Percentiles rank a stretch among this genome's conserved stretches.
Evolutionary conservation across 129 eudicot species (phyloP).

Genomic region (Arctium lappa): DNA sequence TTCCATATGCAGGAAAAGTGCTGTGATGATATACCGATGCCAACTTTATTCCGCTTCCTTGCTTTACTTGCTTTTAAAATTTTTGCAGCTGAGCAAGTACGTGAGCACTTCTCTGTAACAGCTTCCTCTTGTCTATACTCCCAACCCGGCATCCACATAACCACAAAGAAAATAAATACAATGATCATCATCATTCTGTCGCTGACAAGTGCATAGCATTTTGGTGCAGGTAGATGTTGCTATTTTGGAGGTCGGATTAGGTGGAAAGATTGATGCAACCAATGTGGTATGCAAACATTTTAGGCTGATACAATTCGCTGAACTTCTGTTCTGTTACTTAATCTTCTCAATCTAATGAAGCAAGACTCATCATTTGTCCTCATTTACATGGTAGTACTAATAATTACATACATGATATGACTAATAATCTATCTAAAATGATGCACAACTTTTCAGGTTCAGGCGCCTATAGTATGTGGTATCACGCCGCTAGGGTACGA

Average conservation of each 20-base stretch:
- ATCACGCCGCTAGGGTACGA: conserved; percentile 96
- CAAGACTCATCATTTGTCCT: background rate
- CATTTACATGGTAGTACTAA: background rate
- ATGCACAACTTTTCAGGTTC: conserved; percentile 54
- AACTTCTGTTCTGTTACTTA: too few species aligned
- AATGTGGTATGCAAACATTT: conserved; percentile 65
- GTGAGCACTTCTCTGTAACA: conserved; percentile 1
- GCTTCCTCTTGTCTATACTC: background rate
- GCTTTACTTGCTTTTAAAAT: conserved; percentile 93
- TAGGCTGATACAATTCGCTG: background rate
- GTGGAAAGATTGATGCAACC: conserved; percentile 91
- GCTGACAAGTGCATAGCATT: background rate
- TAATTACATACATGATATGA: background rate
- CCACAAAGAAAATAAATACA: background rate
- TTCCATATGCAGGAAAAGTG: conserved; percentile 56
- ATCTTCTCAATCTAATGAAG: background rate
- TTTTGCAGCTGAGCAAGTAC: conserved; percentile 78
- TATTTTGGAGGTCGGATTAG: conserved; percentile 92
- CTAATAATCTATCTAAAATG: background rate
- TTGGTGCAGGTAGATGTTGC: conserved; percentile 84
- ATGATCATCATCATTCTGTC: background rate
- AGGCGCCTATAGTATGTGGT: conserved; percentile 86
- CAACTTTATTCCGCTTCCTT: conserved; percentile 86
- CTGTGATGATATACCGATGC: conserved; percentile 79
- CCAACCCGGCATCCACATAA: background rate